Conservation (phyloP, 2,329 filamentous ascomycete genomes). For the Clarireedia homoeocarpa region DNA sequence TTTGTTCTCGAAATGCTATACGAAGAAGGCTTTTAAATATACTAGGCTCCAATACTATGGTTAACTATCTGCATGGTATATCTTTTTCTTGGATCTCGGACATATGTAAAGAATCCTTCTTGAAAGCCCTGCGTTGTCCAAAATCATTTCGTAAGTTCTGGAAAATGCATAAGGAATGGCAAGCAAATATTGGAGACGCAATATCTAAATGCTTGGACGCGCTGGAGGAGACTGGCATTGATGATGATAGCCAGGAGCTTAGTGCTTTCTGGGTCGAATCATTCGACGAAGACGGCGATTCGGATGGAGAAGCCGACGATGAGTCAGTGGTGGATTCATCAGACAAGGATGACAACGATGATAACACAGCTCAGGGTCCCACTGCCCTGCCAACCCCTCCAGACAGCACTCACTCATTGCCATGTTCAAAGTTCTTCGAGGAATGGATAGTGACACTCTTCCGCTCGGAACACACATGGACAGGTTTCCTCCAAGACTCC, state of each 20-base stretch:
- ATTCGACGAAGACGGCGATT: slow-evolving; percentile 11
- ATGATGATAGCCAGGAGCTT: slow-evolving; percentile 12
- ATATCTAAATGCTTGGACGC: slow-evolving; percentile 12
- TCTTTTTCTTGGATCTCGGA: not conserved
- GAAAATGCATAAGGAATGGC: slow-evolving; percentile 2
- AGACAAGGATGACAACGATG: not conserved
- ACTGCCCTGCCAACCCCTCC: not conserved
- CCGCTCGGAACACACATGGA: slow-evolving; percentile 5
- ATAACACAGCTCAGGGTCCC: too few species aligned
- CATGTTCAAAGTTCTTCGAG: not conserved
- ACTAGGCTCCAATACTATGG: slow-evolving; percentile 11
- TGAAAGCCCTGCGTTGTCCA: slow-evolving; percentile 5
- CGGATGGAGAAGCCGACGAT: slow-evolving; percentile 9
- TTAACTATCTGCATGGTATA: slow-evolving; percentile 7
- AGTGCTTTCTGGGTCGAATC: slow-evolving; percentile 12
- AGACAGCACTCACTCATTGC: not conserved
- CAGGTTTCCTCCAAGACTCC: slow-evolving; percentile 11
- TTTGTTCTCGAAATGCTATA: slow-evolving; percentile 14
- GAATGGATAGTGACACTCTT: slow-evolving; percentile 4
- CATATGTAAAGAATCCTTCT: not conserved
- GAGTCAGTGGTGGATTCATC: not conserved
- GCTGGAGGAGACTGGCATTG: slow-evolving; percentile 10
- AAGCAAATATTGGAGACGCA: slow-evolving; percentile 10
- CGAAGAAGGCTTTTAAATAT: slow-evolving; percentile 8
- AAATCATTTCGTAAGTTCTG: slow-evolving; percentile 11